Conservation (phyloP, 257 asterid species). For the Solanum tarapatanum region DNA sequence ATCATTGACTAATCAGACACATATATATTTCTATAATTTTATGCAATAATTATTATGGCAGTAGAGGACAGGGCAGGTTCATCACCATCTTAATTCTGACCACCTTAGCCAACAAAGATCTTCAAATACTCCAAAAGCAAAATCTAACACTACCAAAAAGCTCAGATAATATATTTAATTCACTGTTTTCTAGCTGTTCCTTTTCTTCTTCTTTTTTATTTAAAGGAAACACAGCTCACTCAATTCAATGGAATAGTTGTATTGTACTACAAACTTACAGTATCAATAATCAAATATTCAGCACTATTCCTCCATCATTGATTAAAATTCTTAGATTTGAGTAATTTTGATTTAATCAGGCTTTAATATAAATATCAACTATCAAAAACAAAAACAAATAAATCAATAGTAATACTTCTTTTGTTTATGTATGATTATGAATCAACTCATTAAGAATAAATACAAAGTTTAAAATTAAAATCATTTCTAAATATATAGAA, state of each 20-base stretch:
- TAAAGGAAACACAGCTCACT: background rate
- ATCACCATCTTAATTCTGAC: conserved; percentile 24
- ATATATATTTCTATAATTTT: background rate
- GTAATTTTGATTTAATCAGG: rapidly evolving
- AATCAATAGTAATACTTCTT: background rate
- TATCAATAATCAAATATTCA: background rate
- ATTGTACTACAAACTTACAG: background rate
- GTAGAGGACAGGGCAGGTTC: conserved; percentile 8
- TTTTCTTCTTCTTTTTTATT: background rate
- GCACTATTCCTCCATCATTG: too few species aligned
- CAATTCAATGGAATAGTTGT: background rate
- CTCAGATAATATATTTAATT: conserved; percentile 1
- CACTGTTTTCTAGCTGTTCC: background rate
- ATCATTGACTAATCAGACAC: background rate
- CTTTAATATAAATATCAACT: too few species aligned
- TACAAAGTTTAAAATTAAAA: background rate
- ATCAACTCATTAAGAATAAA: background rate
- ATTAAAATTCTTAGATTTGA: too few species aligned
- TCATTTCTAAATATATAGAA: background rate
- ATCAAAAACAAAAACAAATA: too few species aligned
- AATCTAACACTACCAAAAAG: conserved; percentile 22
- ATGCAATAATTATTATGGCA: conserved; percentile 17
- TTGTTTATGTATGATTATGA: background rate
- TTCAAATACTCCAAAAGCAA: conserved; percentile 39
- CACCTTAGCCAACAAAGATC: conserved; percentile 50